Evolutionary conservation across 2,329 filamentous ascomycete genomes (phyloP).

Genomic region (Cladorrhinum sp.): DNA sequence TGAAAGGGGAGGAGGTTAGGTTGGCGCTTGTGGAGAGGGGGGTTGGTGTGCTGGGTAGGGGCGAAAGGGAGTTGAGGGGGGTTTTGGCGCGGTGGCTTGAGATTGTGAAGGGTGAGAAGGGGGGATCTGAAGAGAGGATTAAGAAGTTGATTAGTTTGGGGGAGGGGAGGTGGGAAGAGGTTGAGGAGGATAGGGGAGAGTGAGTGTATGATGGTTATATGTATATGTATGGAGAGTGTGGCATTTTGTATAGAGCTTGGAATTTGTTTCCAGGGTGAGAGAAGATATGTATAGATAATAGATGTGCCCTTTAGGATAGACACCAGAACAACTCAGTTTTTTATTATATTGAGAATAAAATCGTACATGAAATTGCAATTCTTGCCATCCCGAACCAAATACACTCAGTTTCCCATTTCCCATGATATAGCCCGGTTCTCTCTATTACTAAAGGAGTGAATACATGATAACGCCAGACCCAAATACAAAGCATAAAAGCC

Average conservation of each 20-base stretch:
- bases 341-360: too few species aligned
- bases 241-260: too few species aligned
- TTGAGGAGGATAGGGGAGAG: conserved; percentile 49
- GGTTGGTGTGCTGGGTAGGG: conserved; percentile 53
- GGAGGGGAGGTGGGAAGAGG: conserved; percentile 51
- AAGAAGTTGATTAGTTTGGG: conserved; percentile 54
- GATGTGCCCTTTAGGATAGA: too few species aligned
- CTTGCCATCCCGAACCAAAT: background rate
- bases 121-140: conserved; percentile 32
- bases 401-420: background rate
- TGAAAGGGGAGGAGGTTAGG: conserved; percentile 62
- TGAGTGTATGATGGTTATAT: too few species aligned
- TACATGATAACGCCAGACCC: background rate
- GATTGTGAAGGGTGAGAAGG: conserved; percentile 33
- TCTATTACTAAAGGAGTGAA: background rate
- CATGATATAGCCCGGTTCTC: background rate
- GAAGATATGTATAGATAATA: too few species aligned
- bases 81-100: conserved; percentile 48
- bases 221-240: too few species aligned
- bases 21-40: conserved; percentile 71
- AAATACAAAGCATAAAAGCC: background rate
- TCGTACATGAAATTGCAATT: too few species aligned
- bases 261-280: too few species aligned
- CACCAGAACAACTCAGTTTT: too few species aligned
- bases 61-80: conserved; percentile 53